These are phyloP conservation scores for Rhizophora apiculata DNA, from an alignment of 345 rosid species.

Conservation along the genomic window DNA sequence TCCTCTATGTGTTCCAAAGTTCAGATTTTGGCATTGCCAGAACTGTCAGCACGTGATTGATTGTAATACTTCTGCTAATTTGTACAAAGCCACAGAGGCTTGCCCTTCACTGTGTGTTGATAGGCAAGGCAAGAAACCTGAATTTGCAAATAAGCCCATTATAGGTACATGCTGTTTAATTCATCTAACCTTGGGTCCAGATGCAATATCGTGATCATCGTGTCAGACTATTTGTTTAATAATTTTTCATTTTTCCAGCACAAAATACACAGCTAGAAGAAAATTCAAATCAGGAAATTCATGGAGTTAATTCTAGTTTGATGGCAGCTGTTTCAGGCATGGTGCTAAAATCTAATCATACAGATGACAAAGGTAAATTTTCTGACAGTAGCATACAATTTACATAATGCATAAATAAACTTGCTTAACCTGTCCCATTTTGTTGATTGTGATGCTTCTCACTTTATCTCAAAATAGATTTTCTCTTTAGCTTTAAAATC, in stretches of 20 bases:
- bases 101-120: conserved; percentile 22
- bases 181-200: conserved; percentile 1
- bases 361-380: conserved; percentile 39
- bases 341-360: conserved; percentile 21
- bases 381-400: neutral
- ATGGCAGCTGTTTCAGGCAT: conserved; percentile 26
- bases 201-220: conserved; percentile 4
- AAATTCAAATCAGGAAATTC: conserved; percentile 30
- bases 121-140: conserved; percentile 29
- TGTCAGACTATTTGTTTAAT: conserved; percentile 2
- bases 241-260: conserved; percentile 29
- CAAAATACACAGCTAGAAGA: conserved; percentile 29
- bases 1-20: conserved; percentile 47
- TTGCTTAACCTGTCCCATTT: neutral
- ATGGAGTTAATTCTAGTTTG: conserved; percentile 18
- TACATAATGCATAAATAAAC: neutral
- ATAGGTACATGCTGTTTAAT: conserved; percentile 31
- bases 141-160: conserved; percentile 5
- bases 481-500: conserved; percentile 21
- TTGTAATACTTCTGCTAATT: conserved; percentile 24
- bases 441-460: neutral
- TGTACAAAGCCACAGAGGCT: conserved; percentile 16
- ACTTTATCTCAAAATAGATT: conserved; percentile 15
- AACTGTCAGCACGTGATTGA: conserved; percentile 39
- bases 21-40: conserved; percentile 51